Evolutionary conservation across 768 basidiomycete species (phyloP), one percentile per base, ranked within the genome.

Genomic region (Amanita muscaria): DNA sequence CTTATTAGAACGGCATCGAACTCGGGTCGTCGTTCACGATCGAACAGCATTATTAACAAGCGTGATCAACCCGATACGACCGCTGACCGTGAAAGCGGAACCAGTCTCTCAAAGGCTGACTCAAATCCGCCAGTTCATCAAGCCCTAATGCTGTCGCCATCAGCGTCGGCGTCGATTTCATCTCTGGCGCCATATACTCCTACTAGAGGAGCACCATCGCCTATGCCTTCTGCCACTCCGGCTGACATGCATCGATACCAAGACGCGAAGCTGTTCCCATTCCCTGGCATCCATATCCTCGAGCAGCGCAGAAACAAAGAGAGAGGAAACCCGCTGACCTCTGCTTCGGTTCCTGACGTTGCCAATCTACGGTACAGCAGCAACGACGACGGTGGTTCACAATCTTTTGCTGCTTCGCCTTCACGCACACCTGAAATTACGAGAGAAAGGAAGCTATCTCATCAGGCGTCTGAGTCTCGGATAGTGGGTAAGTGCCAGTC

Each of bases 231-330:
- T 14, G 74, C 79, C 9, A 80, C 84, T 21, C 71, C 77, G 11
- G 74, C 75, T 23, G 88, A 89, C 62, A 62, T 81, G 58, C 69
- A 71, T 22, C 87, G 73, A 63, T 93, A 85, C 62, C 78, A 79
- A 50, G 76, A 79, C 52, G 67, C 76, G 22, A 97, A 97, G 59
- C 69, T 96, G 27, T 86, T 84, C 62, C 89, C 92, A 1, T 92
- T 94, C 73, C 89, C 88, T 19, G 89, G 88, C 29, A 82, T 91
- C 61, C 74, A 80, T 55, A 75, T 77, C 53, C 68, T 91, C 29
- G 86, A 86, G 56, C 77, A 85, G 54, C 72, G 80, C 52, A 75
- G 78, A 25, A 69, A 71, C 43, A 73, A 73, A 42, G 74, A 29
- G 27, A 29, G 27, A 29, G 27, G 73, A 5, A 60, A 77, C 36